Evolutionary conservation across 2,329 filamentous ascomycete genomes (phyloP), one percentile per base, ranked within the genome.

Genomic region (Helminthosporium solani): DNA sequence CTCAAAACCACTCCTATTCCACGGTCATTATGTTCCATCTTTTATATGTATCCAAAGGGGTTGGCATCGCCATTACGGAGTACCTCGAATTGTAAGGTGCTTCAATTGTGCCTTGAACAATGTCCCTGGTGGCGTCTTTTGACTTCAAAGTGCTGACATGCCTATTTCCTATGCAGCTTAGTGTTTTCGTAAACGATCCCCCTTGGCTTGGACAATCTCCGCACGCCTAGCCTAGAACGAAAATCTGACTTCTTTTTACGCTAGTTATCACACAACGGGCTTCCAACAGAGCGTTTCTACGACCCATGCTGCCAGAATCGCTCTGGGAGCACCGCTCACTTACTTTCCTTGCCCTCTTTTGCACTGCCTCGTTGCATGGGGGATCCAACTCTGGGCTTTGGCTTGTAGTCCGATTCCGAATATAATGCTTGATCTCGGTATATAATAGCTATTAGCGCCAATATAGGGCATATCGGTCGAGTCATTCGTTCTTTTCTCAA

Each of bases 401-500:
- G 14, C 14, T 12, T 31, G 28, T 31, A 31, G 28, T 31, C 28
- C 28, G 28, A n/a, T 31, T 14, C 14, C 8, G 5, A 12, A 12
- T 31, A 31, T 9, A 9, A 9, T 5, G 23, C 23, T 31, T n/a
- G 28, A 6, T 14, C 8, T 6, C 28, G 7, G 3, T 12, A 31
- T 31, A 31, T 14, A 31, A n/a, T 14, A 14, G n/a, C n/a, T 12
- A 5, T 5, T 31, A 31, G 28, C 28, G 28, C 14, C 28, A 31
- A 12, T 12, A 7, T 7, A 7, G 5, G 5, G 8, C 28, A 6
- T 12, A n/a, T 9, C 39, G 23, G 19, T 34, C 39, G 9, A 25
- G 39, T 47, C 45, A 33, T 44, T 48, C 40, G 9, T 44, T 40
- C 16, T 14, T 47, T 35, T 21, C 20, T 44, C 20, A 14, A 35